Evolutionary conservation across 2,329 filamentous ascomycete species (phyloP), one percentile per base, ranked within the genome.

Genomic region (Pseudopithomyces chartarum): DNA sequence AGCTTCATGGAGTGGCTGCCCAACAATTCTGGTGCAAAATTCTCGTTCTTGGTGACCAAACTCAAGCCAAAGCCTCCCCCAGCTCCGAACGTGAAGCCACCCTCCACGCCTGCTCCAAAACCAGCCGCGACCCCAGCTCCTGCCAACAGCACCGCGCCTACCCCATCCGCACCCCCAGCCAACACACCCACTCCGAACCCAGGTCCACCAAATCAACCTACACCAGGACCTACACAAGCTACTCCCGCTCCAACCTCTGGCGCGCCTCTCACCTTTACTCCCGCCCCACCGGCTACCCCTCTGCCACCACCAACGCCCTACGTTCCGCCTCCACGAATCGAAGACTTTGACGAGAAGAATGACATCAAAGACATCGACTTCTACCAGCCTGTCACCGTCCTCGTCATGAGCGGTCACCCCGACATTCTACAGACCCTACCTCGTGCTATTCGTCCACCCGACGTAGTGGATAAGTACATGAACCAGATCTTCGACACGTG

Each of bases 31-130:
- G 82, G 87, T 55, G 83, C 90, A 1, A 83, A 92, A 42, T 88
- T 88, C 2, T 93, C 90, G 1, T 95, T 94, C 68, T 79, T 95
- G 11, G 86, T 93, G 57, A 89, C 91, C 6, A 87, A 89, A 47
- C 89, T 88, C 71, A 90, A 55, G 76, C 77, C 50, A 38, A 71
- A 59, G 62, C 67, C 55, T 62, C 65, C 62, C 32, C 87, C 87
- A 63, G 59, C 19, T 54, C 57, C 15, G 65, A 64, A 59, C 59
- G 60, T 29, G 57, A 66, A 71, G 38, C 55, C 68, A 17, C 67
- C 54, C 55, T 66, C 49, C 49, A 78, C 52, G 62, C 78, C 59
- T 26, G 65, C 60, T 33, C 62, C 65, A 5, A 69, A 68, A 48
- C 45, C 50, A 8, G 50, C 51, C 8, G 57, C 56, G 17, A 54